These are phyloP conservation scores for Syzygium aromaticum DNA, from an alignment of 345 rosid genomes.

Conservation along the genomic window DNA sequence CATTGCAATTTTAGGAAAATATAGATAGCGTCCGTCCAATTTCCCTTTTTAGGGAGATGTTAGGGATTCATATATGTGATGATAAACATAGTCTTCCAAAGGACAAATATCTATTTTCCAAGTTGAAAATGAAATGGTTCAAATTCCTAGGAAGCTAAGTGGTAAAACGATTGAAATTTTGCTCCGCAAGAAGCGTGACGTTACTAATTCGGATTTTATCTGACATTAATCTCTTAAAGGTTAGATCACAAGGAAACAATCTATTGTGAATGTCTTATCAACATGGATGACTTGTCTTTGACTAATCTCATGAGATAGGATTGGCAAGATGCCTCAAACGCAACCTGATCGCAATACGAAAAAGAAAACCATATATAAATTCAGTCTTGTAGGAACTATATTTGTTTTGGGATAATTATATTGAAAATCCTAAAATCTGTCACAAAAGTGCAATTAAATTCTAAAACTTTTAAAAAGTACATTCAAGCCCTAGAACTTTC, in stretches of 20 bases:
- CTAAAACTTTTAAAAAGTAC: too few relatives aligned
- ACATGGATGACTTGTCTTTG: not conserved
- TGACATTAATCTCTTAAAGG: not conserved
- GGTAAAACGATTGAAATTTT: too few relatives aligned
- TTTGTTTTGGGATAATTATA: not conserved
- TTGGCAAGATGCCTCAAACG: not conserved
- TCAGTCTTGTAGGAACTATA: not conserved
- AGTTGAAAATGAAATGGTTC: not conserved
- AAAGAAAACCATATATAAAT: too few relatives aligned
- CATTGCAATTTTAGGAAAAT: not conserved
- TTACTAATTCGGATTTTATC: not conserved
- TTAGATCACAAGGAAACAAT: not conserved
- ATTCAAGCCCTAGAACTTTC: too few relatives aligned
- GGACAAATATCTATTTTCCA: not conserved
- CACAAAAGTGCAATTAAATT: too few relatives aligned
- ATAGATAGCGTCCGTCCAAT: not conserved
- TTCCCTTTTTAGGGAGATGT: not conserved
- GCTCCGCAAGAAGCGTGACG: not conserved
- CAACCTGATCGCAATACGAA: not conserved
- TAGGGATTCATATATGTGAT: not conserved
- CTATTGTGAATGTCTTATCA: not conserved
- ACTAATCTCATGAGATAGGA: not conserved
- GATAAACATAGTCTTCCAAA: not conserved
- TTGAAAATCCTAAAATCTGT: too few relatives aligned
- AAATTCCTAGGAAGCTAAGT: not conserved